Evolutionary conservation across 768 basidiomycete genomes (phyloP).

Genomic region (Termitomyces sp.): DNA sequence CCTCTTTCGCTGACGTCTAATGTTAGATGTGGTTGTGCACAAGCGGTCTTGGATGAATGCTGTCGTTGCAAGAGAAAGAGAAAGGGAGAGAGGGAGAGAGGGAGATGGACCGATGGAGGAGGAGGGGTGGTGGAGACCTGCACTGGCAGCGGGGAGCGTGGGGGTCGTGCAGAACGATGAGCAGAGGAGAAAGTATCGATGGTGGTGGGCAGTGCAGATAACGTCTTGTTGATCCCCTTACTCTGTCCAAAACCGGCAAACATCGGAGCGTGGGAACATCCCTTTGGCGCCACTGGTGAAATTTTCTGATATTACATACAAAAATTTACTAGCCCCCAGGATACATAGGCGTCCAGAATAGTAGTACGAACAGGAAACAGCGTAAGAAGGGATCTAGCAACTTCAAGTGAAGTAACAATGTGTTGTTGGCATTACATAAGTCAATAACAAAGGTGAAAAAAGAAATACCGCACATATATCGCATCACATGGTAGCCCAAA

Average conservation of each 20-base stretch:
- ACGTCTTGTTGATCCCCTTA: conserved; percentile 27
- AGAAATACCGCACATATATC: background rate
- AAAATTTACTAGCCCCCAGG: background rate
- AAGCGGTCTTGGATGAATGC: background rate
- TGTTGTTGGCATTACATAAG: background rate
- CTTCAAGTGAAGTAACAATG: background rate
- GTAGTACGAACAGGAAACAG: background rate
- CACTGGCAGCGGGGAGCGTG: conserved; percentile 10
- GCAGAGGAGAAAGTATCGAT: conserved; percentile 31
- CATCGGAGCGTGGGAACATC: conserved; percentile 35
- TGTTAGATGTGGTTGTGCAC: conserved; percentile 3
- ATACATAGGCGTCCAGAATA: no score
- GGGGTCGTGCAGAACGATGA: conserved; percentile 11
- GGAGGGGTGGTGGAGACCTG: conserved; percentile 8
- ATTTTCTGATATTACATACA: conserved; percentile 6
- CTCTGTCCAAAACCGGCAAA: conserved; percentile 33
- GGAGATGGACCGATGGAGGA: conserved; percentile 2
- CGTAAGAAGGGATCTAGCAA: background rate
- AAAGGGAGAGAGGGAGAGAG: conserved; percentile 8
- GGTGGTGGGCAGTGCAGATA: conserved; percentile 42
- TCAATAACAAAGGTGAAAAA: background rate
- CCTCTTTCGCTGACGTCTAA: conserved; percentile 6
- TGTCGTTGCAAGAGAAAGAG: conserved; percentile 9
- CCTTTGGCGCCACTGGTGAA: conserved; percentile 14
- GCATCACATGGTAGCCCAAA: background rate